Evolutionary conservation across 2,329 filamentous ascomycete genomes (phyloP).

Genomic region (Fusarium sp.): DNA sequence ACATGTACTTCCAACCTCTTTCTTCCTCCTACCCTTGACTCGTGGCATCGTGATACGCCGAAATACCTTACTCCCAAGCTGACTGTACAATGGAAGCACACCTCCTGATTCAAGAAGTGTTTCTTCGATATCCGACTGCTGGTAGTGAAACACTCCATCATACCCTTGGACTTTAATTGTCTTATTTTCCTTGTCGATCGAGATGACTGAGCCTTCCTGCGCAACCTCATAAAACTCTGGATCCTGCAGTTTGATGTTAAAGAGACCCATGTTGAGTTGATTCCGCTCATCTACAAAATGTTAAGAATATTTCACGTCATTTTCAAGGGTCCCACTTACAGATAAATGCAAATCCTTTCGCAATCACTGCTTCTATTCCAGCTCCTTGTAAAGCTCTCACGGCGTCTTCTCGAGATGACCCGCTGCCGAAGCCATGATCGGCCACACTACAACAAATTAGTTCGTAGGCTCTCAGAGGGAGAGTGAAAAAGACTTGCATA

Average conservation of each 20-base stretch:
- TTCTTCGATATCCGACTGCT: slow-evolving; percentile 28
- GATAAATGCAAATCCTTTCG: slow-evolving; percentile 37
- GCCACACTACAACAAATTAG: slow-evolving; percentile 2
- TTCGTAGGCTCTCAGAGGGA: not conserved
- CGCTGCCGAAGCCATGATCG: slow-evolving; percentile 22
- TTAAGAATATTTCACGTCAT: not conserved
- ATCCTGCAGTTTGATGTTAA: slow-evolving; percentile 29
- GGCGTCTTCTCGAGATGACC: slow-evolving; percentile 32
- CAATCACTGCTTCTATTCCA: slow-evolving; percentile 31
- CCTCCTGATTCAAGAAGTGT: slow-evolving; percentile 32
- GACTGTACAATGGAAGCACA: slow-evolving; percentile 26
- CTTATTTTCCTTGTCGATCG: slow-evolving; percentile 30
- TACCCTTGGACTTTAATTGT: slow-evolving; percentile 22
- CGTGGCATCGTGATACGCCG: slow-evolving; percentile 23
- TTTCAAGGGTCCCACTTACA: slow-evolving; percentile 2
- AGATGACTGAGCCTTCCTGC: slow-evolving; percentile 27
- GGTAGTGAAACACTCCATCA: slow-evolving; percentile 10
- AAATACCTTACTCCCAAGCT: slow-evolving; percentile 29
- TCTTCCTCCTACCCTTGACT: not conserved
- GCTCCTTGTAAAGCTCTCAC: slow-evolving; percentile 31
- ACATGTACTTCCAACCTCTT: not conserved
- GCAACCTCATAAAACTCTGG: slow-evolving; percentile 22
- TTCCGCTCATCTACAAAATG: slow-evolving; percentile 29
- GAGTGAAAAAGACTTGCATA: slow-evolving; percentile 25
- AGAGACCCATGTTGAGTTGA: slow-evolving; percentile 36